Percentiles rank a stretch among this genome's conserved stretches.
phyloP scores from a whole-genome alignment of 441 rosid genomes.

The Pelargonium australe region DNA sequence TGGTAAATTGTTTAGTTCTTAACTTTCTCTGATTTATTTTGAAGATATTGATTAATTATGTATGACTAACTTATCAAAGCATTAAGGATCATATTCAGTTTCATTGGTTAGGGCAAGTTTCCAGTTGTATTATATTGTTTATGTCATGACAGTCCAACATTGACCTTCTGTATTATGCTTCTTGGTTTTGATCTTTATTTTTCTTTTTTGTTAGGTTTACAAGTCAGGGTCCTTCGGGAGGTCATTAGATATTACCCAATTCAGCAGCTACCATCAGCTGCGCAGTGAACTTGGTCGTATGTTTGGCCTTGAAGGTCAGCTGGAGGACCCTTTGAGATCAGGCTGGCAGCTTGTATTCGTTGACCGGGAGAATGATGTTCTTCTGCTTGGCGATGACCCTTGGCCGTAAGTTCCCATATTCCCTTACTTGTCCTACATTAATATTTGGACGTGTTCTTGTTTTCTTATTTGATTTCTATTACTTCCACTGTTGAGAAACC shows the following conservation, averaged over 20 bases:
- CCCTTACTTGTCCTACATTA: background rate
- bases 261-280: slow-evolving; percentile 98
- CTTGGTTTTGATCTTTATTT: background rate
- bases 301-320: slow-evolving; percentile 96
- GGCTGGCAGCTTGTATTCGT: slow-evolving; percentile 99
- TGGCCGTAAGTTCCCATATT: slow-evolving; percentile 69
- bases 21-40: too few relatives aligned
- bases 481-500: background rate
- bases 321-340: slow-evolving; percentile 99
- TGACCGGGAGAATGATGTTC: slow-evolving; percentile 98
- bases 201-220: slow-evolving; percentile 49
- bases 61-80: too few relatives aligned
- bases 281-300: slow-evolving; percentile 85
- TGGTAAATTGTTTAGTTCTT: too few relatives aligned
- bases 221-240: slow-evolving; percentile 92
- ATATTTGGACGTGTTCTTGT: too few relatives aligned
- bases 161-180: slow-evolving; percentile 7
- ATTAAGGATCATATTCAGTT: background rate
- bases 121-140: background rate
- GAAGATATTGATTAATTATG: too few relatives aligned
- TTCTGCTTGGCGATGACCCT: slow-evolving; percentile 99
- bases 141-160: background rate
- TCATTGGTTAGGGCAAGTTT: background rate
- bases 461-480: background rate
- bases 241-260: slow-evolving; percentile 80